Evolutionary conservation across 2,329 filamentous ascomycete genomes (phyloP).

Genomic region (Spiromastix sp.): DNA sequence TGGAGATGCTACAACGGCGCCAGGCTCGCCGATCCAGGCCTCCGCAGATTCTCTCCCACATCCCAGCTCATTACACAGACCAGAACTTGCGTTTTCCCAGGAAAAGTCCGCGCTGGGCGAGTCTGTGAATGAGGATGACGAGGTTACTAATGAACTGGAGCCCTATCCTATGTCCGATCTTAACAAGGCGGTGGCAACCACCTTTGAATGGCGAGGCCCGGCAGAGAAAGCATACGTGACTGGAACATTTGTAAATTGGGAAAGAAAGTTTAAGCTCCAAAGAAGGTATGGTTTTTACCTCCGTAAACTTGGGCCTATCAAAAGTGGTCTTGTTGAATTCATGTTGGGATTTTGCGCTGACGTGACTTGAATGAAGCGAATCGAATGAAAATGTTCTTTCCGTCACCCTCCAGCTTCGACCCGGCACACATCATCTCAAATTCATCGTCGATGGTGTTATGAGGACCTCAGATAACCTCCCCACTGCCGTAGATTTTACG

Average conservation of each 20-base stretch:
- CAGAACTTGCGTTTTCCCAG: slow-evolving; percentile 25
- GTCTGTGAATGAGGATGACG: slow-evolving; percentile 59
- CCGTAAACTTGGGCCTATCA: too few relatives aligned
- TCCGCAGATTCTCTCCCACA: slow-evolving; percentile 45
- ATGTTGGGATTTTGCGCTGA: too few relatives aligned
- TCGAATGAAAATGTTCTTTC: slow-evolving; percentile 53
- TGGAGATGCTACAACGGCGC: slow-evolving; percentile 79
- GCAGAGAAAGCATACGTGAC: slow-evolving; percentile 94
- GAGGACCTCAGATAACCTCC: slow-evolving; percentile 75
- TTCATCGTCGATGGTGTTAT: slow-evolving; percentile 93
- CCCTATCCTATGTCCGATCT: slow-evolving; percentile 55
- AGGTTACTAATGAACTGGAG: slow-evolving; percentile 64
- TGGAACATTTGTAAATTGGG: slow-evolving; percentile 95
- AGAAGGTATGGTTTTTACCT: slow-evolving; percentile 56
- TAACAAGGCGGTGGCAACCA: slow-evolving; percentile 69
- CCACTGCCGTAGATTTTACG: slow-evolving; percentile 93
- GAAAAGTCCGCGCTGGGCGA: slow-evolving; percentile 43
- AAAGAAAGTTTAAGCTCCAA: slow-evolving; percentile 80
- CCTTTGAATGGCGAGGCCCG: slow-evolving; percentile 72
- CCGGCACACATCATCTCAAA: slow-evolving; percentile 91
- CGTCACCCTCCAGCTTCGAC: slow-evolving; percentile 70
- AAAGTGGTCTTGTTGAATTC: too few relatives aligned
- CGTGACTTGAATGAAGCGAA: too few relatives aligned
- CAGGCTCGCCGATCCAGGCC: slow-evolving; percentile 79
- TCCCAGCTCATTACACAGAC: slow-evolving; percentile 10